Evolutionary conservation across 129 eudicot genomes (phyloP), one percentile per base, ranked within the genome.

Genomic region (Solidago caesia): DNA sequence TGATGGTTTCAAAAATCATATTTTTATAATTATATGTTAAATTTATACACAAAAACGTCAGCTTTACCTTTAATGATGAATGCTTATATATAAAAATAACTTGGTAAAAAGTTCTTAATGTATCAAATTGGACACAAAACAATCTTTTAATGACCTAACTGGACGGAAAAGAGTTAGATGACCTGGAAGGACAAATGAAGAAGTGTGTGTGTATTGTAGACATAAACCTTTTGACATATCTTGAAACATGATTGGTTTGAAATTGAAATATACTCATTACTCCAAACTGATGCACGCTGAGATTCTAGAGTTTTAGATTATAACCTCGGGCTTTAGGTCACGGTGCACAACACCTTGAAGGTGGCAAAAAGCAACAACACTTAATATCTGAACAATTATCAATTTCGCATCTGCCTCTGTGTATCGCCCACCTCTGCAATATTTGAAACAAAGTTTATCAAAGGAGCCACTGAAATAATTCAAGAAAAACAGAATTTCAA

Each of bases 291-390:
- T 47, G 56, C 71, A 12, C 2, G 39, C 6, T 13, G 3, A 11
- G 13, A 52, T 52, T 10, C 15, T 14, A 68, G 41, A 21, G 21
- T 64, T 57, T 3, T 26, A 25, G 48, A 25, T 45, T 47, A 57
- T 59, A 49, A 88, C 96, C 97, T 91, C 97, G 52, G 97, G 97
- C 81, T 91, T 91, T 79, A 91, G 73, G 83, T 91, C 97, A 73
- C 97, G 93, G 81, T 92, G 97, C 70, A 92, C 93, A 78, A 92
- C 97, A 65, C 97, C 96, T 75, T 92, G 97, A 62, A 92, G 96
- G 77, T 92, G 97, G 79, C 96, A 92, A 86, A 89, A 89, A 46
- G 97, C 82, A 80, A 89, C 97, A 42, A 92, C 93, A 68, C 92
- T 84, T 63, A 92, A 76, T 64, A 92, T 89, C 74, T 92, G 97